Conservation (phyloP, 805 yeast genomes). For the Kuraishia capsulata region DNA sequence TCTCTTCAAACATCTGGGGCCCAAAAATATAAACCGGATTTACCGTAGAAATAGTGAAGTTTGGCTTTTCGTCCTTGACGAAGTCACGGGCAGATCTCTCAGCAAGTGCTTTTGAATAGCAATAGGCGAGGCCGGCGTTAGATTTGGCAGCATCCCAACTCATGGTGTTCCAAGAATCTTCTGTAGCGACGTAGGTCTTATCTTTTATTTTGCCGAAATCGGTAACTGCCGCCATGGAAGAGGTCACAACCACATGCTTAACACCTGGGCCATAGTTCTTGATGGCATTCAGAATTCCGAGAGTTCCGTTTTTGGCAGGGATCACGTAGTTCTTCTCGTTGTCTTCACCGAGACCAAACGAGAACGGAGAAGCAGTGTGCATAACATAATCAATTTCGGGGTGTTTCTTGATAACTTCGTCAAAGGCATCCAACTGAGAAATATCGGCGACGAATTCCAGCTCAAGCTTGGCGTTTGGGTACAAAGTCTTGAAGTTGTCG, state of each 20-base stretch:
- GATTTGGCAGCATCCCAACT: no score
- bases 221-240: conserved; percentile 20
- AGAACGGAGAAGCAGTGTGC: conserved; percentile 46
- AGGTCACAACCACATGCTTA: conserved; percentile 33
- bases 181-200: conserved; percentile 9
- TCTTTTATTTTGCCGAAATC: background rate
- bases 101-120: conserved; percentile 28
- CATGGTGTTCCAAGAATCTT: conserved; percentile 18
- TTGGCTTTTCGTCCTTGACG: conserved; percentile 16
- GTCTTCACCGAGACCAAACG: conserved; percentile 26
- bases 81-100: conserved; percentile 29
- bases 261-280: conserved; percentile 33
- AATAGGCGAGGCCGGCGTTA: conserved; percentile 18
- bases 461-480: conserved; percentile 11
- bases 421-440: conserved; percentile 34
- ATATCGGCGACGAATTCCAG: conserved; percentile 27
- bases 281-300: conserved; percentile 34
- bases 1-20: conserved; percentile 28
- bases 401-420: conserved; percentile 29
- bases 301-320: conserved; percentile 52
- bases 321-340: conserved; percentile 32
- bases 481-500: conserved; percentile 6
- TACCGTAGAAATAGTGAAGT: conserved; percentile 24
- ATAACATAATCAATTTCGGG: conserved; percentile 32
- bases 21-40: conserved; percentile 34